A percentile compares a stretch with the other conserved stretches of the same genome.
Conservation (phyloP, 129 eudicot genomes). For the Flaveria robusta region DNA sequence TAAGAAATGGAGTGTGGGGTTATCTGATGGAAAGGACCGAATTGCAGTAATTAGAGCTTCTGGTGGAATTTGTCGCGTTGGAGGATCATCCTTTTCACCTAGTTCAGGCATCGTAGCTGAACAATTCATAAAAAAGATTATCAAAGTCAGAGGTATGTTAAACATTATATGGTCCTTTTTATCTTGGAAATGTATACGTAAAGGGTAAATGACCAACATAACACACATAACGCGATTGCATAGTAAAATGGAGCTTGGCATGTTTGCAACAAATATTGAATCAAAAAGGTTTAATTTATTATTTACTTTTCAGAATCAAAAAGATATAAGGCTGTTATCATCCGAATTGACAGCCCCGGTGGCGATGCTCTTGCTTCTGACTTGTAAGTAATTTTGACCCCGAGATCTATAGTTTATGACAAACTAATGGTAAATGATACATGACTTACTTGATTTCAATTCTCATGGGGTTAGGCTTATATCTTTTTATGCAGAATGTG, state of each 20-base stretch:
- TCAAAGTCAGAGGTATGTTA: conserved; percentile 56
- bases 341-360: conserved; percentile 94
- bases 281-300: not conserved
- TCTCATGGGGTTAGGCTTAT: not conserved
- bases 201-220: not conserved
- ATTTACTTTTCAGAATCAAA: conserved; percentile 59
- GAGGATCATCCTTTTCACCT: conserved; percentile 56
- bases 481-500: conserved; percentile 61
- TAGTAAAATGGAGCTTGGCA: not conserved
- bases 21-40: conserved; percentile 69
- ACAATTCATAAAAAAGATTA: conserved; percentile 80
- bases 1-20: conserved; percentile 72
- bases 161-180: not conserved
- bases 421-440: not conserved
- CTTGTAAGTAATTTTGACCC: conserved; percentile 55
- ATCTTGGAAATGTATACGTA: not conserved
- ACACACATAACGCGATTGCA: not conserved
- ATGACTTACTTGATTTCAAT: not conserved
- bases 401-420: not conserved
- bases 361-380: conserved; percentile 90
- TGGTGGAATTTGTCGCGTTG: conserved; percentile 70
- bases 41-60: conserved; percentile 91
- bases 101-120: conserved; percentile 74
- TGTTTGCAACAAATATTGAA: too few species aligned
- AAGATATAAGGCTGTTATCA: conserved; percentile 73